Base-by-base conservation (phyloP, 176 grass and related monocot species). In the Oryza brachyantha region DNA sequence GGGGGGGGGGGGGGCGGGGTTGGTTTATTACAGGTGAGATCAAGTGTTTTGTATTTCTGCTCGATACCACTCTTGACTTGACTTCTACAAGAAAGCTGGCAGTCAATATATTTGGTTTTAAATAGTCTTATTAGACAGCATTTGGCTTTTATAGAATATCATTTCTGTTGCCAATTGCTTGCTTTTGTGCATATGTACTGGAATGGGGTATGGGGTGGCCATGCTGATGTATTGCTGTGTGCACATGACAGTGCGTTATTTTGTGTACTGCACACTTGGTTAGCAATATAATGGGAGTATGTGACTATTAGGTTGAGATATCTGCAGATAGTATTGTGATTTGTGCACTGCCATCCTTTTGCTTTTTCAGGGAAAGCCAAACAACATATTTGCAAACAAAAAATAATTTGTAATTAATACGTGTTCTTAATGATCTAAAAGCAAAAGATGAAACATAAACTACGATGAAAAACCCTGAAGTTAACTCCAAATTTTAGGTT, bases 311-410 rank as follows among this genome's bases (percentile, higher is more conserved):
- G 62, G 40, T 25, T 42, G 5, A 59, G 13, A 38, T 1, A 22
- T 79, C 73, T 74, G 45, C 24, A 14, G 42, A 61, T 61, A 37
- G 50, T 58, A n/a, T n/a, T n/a, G n/a, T n/a, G n/a, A n/a, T n/a
- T n/a, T n/a, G n/a, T n/a, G n/a, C n/a, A n/a, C n/a, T n/a, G n/a
- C n/a, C n/a, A n/a, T n/a, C n/a, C n/a, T n/a, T n/a, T n/a, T n/a
- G n/a, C n/a, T n/a, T n/a, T n/a, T n/a, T n/a, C n/a, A n/a, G n/a
- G n/a, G n/a, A n/a, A n/a, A n/a, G n/a, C n/a, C n/a, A n/a, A n/a
- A n/a, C n/a, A n/a, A n/a, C n/a, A n/a, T n/a, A n/a, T n/a, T n/a
- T n/a, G n/a, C n/a, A n/a, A n/a, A n/a, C n/a, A n/a, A n/a, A n/a
- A n/a, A n/a, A n/a, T n/a, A n/a, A n/a, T n/a, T n/a, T n/a, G n/a